phyloP scores from a whole-genome alignment of 2,329 filamentous ascomycete genomes.

The Ceratocystis variospora region DNA sequence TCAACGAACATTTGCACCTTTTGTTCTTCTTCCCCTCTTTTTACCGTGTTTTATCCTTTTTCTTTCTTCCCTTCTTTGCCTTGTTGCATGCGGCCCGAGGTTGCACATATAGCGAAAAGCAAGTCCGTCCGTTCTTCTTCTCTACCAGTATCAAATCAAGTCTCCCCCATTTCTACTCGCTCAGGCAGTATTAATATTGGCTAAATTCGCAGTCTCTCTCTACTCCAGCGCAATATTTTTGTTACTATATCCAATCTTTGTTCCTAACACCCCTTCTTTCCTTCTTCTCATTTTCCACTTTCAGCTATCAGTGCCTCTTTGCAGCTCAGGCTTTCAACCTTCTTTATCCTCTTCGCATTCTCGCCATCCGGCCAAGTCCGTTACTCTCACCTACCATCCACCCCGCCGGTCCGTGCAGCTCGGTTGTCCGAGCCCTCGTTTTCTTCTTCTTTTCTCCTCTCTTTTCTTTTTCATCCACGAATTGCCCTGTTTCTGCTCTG shows the following conservation, averaged over 20 bases:
- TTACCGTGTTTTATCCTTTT: neutral
- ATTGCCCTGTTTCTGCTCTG: neutral
- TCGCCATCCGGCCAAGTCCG: conserved; percentile 7
- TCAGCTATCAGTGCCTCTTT: neutral
- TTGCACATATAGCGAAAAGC: neutral
- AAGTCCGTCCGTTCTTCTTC: neutral
- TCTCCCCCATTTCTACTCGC: neutral
- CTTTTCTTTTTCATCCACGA: neutral
- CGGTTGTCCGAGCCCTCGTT: conserved; percentile 1
- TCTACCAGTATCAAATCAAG: neutral
- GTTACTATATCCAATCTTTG: neutral
- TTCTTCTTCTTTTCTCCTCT: conserved; percentile 3
- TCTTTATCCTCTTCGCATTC: neutral
- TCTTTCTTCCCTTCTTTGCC: neutral
- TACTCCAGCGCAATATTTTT: neutral
- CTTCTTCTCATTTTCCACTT: conserved; percentile 1
- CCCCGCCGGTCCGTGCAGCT: conserved; percentile 6
- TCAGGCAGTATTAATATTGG: neutral
- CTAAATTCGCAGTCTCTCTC: neutral
- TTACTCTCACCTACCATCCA: neutral
- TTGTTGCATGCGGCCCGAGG: neutral
- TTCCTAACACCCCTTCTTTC: neutral
- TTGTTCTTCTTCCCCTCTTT: neutral
- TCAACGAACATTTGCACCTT: neutral
- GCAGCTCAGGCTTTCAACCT: neutral